Evolutionary conservation across 306 rosid species (phyloP).

Genomic region (Abrus precatorius): DNA sequence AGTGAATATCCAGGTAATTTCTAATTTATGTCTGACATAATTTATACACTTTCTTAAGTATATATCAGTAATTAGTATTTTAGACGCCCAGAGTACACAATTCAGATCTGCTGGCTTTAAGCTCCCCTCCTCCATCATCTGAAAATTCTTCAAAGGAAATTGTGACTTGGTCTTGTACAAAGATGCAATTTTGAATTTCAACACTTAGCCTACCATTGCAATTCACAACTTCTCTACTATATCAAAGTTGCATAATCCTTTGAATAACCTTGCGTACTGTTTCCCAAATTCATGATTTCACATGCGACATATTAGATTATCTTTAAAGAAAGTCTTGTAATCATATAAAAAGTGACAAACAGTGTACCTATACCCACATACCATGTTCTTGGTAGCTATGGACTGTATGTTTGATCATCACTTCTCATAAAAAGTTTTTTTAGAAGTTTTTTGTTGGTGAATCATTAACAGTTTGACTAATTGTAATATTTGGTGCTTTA

Average conservation of each 20-base stretch:
- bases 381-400: no score
- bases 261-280: no score
- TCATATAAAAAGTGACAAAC: no score
- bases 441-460: background rate
- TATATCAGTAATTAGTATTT: conserved; percentile 7
- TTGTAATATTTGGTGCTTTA: background rate
- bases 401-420: conserved; percentile 9
- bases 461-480: background rate
- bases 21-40: conserved; percentile 33
- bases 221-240: conserved; percentile 9
- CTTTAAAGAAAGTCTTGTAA: no score
- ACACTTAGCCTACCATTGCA: background rate
- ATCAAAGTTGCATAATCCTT: background rate
- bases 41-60: background rate
- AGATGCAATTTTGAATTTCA: conserved; percentile 18
- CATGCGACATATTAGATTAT: no score
- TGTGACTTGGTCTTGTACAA: conserved; percentile 7
- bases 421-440: conserved; percentile 17
- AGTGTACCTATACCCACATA: no score
- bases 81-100: background rate
- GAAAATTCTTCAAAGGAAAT: background rate
- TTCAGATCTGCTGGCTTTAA: background rate
- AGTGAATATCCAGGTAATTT: conserved; percentile 75
- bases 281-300: no score
- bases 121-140: background rate